Conservation (phyloP, 108 stramenopile species). For the Nannochloropsis salina region DNA sequence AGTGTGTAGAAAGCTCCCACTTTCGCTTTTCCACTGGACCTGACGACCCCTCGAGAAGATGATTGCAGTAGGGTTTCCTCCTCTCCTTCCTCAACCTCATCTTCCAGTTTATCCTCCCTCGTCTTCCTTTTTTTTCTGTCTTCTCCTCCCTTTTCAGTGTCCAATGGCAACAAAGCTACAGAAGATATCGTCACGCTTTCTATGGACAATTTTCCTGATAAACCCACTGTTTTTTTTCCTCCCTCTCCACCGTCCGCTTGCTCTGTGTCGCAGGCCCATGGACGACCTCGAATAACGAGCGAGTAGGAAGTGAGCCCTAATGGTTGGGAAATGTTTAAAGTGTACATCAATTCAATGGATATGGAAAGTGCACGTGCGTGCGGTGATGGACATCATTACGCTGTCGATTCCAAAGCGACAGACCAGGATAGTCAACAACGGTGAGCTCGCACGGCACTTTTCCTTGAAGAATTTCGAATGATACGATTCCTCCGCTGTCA, state of each 20-base stretch:
- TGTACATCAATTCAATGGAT: too few species aligned
- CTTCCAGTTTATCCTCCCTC: background rate
- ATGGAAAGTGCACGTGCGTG: too few species aligned
- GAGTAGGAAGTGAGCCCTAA: background rate
- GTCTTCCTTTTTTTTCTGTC: background rate
- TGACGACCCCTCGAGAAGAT: background rate
- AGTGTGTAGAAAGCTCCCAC: background rate
- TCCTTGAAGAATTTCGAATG: background rate
- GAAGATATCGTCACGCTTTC: background rate
- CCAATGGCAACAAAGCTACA: background rate
- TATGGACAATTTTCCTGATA: background rate
- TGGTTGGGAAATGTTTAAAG: background rate
- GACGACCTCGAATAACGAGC: background rate
- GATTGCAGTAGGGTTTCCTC: background rate
- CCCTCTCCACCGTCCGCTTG: background rate
- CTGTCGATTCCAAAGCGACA: background rate
- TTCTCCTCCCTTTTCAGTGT: background rate
- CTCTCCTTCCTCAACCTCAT: background rate
- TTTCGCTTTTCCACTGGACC: background rate
- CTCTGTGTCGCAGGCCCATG: background rate
- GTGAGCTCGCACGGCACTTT: background rate
- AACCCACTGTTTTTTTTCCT: background rate
- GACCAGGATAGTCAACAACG: background rate
- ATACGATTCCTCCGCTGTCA: background rate
- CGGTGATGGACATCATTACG: too few species aligned